Conservation (phyloP, 1,284 basidiomycete genomes). For the Ganoderma lingzhi region DNA sequence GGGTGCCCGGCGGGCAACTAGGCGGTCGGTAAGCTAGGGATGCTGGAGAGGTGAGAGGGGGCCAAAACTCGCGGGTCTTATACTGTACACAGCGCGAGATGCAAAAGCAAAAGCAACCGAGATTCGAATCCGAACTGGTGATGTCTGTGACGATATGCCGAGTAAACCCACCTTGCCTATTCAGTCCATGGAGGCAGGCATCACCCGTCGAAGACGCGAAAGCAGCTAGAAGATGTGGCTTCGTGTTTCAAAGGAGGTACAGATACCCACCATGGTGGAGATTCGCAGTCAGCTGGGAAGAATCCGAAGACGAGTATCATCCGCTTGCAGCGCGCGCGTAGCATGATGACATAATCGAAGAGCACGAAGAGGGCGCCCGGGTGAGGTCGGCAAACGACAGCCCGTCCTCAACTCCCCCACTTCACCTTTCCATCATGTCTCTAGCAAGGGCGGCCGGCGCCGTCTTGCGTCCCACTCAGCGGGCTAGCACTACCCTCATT, state of each 20-base stretch:
- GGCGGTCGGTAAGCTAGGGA: constrained; percentile 27
- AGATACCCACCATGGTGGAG: constrained; percentile 7
- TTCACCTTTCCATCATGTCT: constrained; percentile 40
- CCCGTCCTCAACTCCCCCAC: constrained; percentile 9
- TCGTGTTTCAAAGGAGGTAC: neutral
- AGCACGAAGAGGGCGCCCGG: constrained; percentile 1
- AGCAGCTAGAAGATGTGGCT: constrained; percentile 13
- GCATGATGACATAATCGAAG: constrained; percentile 24
- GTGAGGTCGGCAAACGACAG: constrained; percentile 16
- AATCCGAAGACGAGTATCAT: neutral
- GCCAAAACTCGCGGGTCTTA: neutral
- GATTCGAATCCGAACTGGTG: neutral
- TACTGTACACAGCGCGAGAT: constrained; percentile 1
- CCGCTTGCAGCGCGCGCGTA: neutral
- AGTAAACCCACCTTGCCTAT: neutral
- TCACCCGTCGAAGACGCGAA: constrained; percentile 3
- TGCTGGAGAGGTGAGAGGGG: constrained; percentile 14
- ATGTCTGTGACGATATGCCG: constrained; percentile 1
- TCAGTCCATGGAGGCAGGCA: neutral
- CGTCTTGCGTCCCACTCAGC: constrained; percentile 41
- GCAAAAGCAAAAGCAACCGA: neutral
- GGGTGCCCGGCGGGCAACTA: constrained; percentile 14
- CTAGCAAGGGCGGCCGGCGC: constrained; percentile 45
- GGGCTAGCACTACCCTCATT: constrained; percentile 31
- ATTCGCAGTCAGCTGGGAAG: constrained; percentile 20